Conservation (phyloP, 768 basidiomycete species). For the Leccinum incarnatum region DNA sequence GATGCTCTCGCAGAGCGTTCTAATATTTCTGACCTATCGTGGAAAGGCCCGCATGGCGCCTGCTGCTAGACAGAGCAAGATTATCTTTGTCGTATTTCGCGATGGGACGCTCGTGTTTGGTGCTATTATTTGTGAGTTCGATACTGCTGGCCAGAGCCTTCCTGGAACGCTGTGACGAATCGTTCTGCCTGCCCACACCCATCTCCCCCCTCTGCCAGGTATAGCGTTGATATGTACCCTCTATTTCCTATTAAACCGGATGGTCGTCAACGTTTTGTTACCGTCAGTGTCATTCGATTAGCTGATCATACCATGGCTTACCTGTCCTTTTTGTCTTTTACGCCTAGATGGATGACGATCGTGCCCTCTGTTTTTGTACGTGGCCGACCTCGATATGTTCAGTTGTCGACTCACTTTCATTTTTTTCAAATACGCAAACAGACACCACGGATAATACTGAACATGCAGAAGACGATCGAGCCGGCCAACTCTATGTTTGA, state of each 20-base stretch:
- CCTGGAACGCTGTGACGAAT: neutral
- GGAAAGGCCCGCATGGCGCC: conserved; percentile 10
- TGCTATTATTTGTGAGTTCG: conserved; percentile 10
- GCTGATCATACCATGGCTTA: neutral
- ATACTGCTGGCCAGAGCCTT: neutral
- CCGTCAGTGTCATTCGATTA: conserved; percentile 11
- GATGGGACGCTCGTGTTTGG: conserved; percentile 16
- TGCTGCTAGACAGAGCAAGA: conserved; percentile 13
- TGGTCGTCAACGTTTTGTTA: conserved; percentile 13
- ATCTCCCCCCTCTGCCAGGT: conserved; percentile 1
- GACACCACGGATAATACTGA: conserved; percentile 23
- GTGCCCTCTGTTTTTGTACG: conserved; percentile 3
- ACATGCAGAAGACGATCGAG: conserved; percentile 14
- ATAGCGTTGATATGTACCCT: neutral
- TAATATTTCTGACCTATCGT: conserved; percentile 17
- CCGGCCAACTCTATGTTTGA: neutral
- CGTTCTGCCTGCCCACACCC: neutral
- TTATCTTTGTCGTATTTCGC: conserved; percentile 11
- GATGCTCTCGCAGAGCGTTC: conserved; percentile 10
- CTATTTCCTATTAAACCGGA: conserved; percentile 1
- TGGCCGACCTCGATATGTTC: neutral
- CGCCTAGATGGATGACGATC: conserved; percentile 12
- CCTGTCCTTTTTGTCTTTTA: neutral
- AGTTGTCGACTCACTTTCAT: neutral
- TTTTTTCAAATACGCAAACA: neutral